A percentile compares a stretch with the other conserved stretches of the same genome.
These are phyloP conservation scores for Suillus fuscotomentosus DNA, from an alignment of 768 basidiomycete genomes.

Conservation along the genomic window DNA sequence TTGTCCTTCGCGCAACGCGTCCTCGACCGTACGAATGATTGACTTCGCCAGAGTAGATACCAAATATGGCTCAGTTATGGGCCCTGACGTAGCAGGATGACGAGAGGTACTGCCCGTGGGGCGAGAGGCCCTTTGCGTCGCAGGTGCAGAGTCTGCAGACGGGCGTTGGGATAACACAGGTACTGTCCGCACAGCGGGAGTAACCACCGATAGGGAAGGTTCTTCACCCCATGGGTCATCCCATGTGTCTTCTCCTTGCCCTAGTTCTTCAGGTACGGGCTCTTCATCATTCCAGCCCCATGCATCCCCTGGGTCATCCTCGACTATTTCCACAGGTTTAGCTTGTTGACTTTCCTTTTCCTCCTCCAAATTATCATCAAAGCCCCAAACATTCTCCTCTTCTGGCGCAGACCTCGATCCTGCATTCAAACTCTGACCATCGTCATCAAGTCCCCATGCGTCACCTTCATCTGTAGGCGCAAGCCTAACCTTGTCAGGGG, in stretches of 20 bases:
- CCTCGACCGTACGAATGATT: constrained; percentile 56
- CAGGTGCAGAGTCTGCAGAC: constrained; percentile 42
- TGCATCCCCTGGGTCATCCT: constrained; percentile 50
- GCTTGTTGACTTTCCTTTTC: constrained; percentile 20
- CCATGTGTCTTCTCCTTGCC: constrained; percentile 47
- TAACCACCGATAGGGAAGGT: constrained; percentile 24
- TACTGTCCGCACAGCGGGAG: constrained; percentile 28
- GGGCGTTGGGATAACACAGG: constrained; percentile 26
- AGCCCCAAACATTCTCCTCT: constrained; percentile 48
- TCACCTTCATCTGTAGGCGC: constrained; percentile 25
- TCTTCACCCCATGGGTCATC: constrained; percentile 71
- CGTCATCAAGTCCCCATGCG: constrained; percentile 45
- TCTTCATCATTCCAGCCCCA: constrained; percentile 79
- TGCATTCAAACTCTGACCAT: constrained; percentile 30
- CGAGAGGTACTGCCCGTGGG: constrained; percentile 17
- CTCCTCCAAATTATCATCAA: constrained; percentile 45
- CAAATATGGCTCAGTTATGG: constrained; percentile 48
- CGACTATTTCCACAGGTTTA: constrained; percentile 13
- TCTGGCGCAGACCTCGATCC: constrained; percentile 29
- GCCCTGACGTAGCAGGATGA: constrained; percentile 16
- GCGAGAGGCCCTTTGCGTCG: constrained; percentile 13
- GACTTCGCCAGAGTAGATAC: constrained; percentile 59
- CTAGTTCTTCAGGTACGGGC: constrained; percentile 25
- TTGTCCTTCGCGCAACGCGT: constrained; percentile 64
- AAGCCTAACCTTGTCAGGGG: constrained; percentile 1